A percentile compares a stretch with the other conserved stretches of the same genome.
Conservation (phyloP, 305 asterid genomes). For the Striga hermonthica region DNA sequence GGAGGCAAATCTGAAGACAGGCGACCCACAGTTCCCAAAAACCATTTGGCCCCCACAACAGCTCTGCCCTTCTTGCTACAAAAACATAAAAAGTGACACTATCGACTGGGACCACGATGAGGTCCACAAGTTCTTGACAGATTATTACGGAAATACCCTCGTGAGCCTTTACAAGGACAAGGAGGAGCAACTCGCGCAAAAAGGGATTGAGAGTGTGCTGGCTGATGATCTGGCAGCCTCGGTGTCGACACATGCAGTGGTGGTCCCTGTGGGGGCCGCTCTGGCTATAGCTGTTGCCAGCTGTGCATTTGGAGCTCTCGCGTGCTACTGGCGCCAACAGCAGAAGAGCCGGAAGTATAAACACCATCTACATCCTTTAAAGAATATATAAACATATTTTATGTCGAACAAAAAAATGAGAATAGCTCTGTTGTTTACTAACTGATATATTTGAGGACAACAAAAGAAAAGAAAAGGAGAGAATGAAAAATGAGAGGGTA, state of each 20-base stretch:
- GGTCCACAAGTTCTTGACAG: slow-evolving; percentile 56
- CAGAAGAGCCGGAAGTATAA: slow-evolving; percentile 91
- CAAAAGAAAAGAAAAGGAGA: slow-evolving; percentile 23
- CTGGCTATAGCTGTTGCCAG: slow-evolving; percentile 84
- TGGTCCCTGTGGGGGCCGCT: slow-evolving; percentile 88
- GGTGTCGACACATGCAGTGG: slow-evolving; percentile 54
- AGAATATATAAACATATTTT: slow-evolving; percentile 46
- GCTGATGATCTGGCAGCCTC: slow-evolving; percentile 51
- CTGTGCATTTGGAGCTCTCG: slow-evolving; percentile 91
- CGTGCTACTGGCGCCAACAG: slow-evolving; percentile 88
- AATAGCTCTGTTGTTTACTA: slow-evolving; percentile 11
- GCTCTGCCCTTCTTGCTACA: slow-evolving; percentile 73
- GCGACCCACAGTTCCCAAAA: slow-evolving; percentile 73
- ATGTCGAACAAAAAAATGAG: slow-evolving; percentile 28
- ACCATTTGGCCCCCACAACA: slow-evolving; percentile 65
- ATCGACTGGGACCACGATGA: slow-evolving; percentile 51
- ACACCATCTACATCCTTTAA: slow-evolving; percentile 63
- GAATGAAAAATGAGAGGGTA: slow-evolving; percentile 22
- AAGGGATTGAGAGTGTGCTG: slow-evolving; percentile 19
- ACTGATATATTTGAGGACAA: slow-evolving; percentile 1
- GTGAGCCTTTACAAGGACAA: slow-evolving; percentile 51
- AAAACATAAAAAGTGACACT: slow-evolving; percentile 26
- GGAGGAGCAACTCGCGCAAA: slow-evolving; percentile 48
- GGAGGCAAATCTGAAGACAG: slow-evolving; percentile 58
- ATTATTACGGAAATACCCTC: slow-evolving; percentile 60